Conservation (phyloP, 495 filamentous ascomycete genomes). For the Pseudotulostoma volvatum region DNA sequence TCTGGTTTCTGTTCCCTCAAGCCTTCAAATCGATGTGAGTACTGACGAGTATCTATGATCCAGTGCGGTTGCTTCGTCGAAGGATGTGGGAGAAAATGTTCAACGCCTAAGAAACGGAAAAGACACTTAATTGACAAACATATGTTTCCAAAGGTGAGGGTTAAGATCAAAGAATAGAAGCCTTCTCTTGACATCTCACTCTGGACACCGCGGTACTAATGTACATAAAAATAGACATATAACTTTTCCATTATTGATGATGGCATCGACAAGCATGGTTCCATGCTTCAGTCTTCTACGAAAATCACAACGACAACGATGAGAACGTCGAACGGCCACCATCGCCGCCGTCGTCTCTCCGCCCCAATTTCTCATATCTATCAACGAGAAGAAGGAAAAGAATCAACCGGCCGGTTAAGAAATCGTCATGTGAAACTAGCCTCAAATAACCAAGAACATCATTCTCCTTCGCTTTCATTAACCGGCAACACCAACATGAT, state of each 20-base stretch:
- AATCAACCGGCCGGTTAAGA: conserved; percentile 24
- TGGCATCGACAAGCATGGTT: conserved; percentile 70
- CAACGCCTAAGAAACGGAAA: conserved; percentile 63
- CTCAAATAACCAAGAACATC: no score
- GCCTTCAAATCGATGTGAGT: conserved; percentile 1
- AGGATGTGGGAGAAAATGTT: conserved; percentile 72
- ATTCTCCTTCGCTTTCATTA: no score
- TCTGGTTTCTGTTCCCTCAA: no score
- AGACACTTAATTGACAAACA: conserved; percentile 90
- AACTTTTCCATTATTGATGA: conserved; percentile 80
- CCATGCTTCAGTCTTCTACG: conserved; percentile 48
- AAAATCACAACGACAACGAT: conserved; percentile 31
- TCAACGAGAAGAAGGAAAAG: no score
- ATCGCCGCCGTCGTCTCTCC: conserved; percentile 15
- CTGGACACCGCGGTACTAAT: conserved; percentile 1
- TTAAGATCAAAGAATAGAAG: neutral
- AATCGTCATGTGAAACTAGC: no score
- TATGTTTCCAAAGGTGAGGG: conserved; percentile 58
- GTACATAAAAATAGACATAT: conserved; percentile 38
- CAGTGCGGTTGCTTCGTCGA: conserved; percentile 85
- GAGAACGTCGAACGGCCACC: conserved; percentile 33
- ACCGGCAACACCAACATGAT: no score
- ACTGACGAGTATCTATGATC: no score
- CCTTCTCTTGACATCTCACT: neutral
- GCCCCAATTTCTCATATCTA: conserved; percentile 15